Base-by-base conservation (phyloP, 2,329 filamentous ascomycete species). In the Drechmeria coniospora region DNA sequence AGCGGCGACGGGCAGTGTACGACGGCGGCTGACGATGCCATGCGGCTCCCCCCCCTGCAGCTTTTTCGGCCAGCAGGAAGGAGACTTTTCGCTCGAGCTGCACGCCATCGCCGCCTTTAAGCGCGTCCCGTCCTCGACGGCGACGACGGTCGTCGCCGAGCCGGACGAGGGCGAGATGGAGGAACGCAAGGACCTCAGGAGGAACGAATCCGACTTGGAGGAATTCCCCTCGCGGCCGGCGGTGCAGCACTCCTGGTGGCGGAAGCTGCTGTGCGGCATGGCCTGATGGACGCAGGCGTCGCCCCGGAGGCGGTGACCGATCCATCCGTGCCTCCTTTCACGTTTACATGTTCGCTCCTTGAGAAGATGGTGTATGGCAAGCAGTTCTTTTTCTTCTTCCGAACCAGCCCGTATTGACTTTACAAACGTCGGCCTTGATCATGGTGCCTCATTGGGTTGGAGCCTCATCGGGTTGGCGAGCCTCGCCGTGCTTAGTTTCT, bases 51-150 rank as follows among this genome's bases (percentile, higher is more conserved):
- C n/a, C n/a, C n/a, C n/a, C n/a, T n/a, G 4, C 38, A 82, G 79
- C 50, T 84, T 82, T 57, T 86, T 86, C 39, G 79, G 74, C 7
- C 53, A 65, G 1, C 79, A 86, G 49, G 59, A 79, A 35, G 80
- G 80, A 3, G 57, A 70, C 4, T 84, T 84, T 26, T 36, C 42
- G 23, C 28, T 54, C 9, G 40, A 45, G 6, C 32, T 54, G 8
- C 35, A 42, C 23, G 41, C 41, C 17, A 51, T 54, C 26, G 38
- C 40, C 10, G 48, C 46, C 5, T 42, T 29, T 25, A 43, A 36
- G 22, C 28, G 30, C 23, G 25, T 29, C 15, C 30, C 27, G n/a
- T 27, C 23, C 14, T 25, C 29, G 23, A 20, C 19, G 25, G 21
- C 13, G 20, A 21, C 15, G 17, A 24, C 11, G 29, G 17, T 27